A percentile compares a stretch with the other conserved stretches of the same genome.
Conservation (phyloP, 345 rosid species). For the Gossypium herbaceum region DNA sequence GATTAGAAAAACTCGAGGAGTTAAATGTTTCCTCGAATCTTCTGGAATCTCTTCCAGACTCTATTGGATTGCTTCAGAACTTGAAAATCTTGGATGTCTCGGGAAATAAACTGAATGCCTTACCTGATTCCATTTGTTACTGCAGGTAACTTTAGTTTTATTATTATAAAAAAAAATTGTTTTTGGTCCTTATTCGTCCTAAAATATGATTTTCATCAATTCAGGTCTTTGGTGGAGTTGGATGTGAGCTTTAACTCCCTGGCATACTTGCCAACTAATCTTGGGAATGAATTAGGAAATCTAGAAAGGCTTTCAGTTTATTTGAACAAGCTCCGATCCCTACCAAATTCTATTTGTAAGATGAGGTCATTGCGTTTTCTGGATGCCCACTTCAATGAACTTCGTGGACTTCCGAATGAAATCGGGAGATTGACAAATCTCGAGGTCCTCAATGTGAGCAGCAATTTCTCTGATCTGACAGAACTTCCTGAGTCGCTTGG, state of each 20-base stretch:
- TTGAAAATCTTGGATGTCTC: slow-evolving; percentile 68
- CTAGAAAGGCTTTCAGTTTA: slow-evolving; percentile 65
- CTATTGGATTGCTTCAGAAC: slow-evolving; percentile 64
- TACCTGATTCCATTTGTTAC: slow-evolving; percentile 69
- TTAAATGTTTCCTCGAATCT: slow-evolving; percentile 74
- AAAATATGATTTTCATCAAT: slow-evolving; percentile 6
- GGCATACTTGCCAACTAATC: slow-evolving; percentile 60
- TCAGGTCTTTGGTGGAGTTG: slow-evolving; percentile 75
- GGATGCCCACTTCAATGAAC: slow-evolving; percentile 92
- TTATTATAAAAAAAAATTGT: not conserved
- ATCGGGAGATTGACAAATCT: slow-evolving; percentile 70
- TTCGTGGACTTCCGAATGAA: slow-evolving; percentile 60
- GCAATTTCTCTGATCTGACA: slow-evolving; percentile 74
- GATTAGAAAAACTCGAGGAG: slow-evolving; percentile 69
- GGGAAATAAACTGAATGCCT: slow-evolving; percentile 61
- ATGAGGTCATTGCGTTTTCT: slow-evolving; percentile 58
- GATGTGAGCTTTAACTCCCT: slow-evolving; percentile 81
- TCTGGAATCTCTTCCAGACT: slow-evolving; percentile 69
- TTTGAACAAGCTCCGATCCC: slow-evolving; percentile 60
- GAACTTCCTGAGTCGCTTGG: slow-evolving; percentile 70
- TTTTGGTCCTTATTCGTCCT: slow-evolving; percentile 2
- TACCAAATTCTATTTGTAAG: slow-evolving; percentile 71
- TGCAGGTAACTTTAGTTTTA: slow-evolving; percentile 55
- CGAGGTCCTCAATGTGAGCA: slow-evolving; percentile 68
- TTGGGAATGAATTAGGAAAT: slow-evolving; percentile 64